A percentile compares a stretch with the other conserved stretches of the same genome.
These are phyloP conservation scores for Cokeromyces recurvatus DNA, from an alignment of 371 early-diverging fungal species.

Conservation along the genomic window DNA sequence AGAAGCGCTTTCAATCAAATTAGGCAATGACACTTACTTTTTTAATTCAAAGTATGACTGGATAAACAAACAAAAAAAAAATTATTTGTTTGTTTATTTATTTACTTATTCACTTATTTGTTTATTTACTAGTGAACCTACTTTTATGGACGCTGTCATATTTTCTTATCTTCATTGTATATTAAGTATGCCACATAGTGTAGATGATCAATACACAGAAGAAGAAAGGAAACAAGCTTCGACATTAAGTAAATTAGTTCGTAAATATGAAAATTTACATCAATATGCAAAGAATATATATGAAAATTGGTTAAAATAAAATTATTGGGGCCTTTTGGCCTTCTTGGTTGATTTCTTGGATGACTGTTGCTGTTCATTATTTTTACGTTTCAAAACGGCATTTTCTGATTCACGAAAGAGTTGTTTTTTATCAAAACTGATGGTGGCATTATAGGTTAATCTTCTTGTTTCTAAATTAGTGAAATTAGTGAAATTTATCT, in stretches of 20 bases:
- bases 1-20: constrained; percentile 49
- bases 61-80: too few species aligned
- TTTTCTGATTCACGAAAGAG: constrained; percentile 5
- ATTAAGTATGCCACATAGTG: constrained; percentile 32
- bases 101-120: neutral
- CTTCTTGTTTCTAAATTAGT: constrained; percentile 61
- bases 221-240: constrained; percentile 39
- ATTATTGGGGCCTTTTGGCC: constrained; percentile 11
- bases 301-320: constrained; percentile 21
- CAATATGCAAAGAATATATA: constrained; percentile 43
- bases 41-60: constrained; percentile 46
- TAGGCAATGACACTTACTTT: constrained; percentile 49
- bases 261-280: constrained; percentile 52
- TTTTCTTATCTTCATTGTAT: constrained; percentile 60
- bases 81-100: neutral
- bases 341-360: constrained; percentile 16
- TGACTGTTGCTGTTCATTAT: too few species aligned
- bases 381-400: constrained; percentile 9
- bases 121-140: constrained; percentile 37
- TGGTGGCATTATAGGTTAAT: constrained; percentile 47
- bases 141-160: constrained; percentile 52
- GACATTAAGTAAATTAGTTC: constrained; percentile 40
- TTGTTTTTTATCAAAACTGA: constrained; percentile 37
- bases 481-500: too few species aligned
- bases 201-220: constrained; percentile 20